Evolutionary conservation across 2,329 filamentous ascomycete species (phyloP).

Genomic region (Arthroderma sp.): DNA sequence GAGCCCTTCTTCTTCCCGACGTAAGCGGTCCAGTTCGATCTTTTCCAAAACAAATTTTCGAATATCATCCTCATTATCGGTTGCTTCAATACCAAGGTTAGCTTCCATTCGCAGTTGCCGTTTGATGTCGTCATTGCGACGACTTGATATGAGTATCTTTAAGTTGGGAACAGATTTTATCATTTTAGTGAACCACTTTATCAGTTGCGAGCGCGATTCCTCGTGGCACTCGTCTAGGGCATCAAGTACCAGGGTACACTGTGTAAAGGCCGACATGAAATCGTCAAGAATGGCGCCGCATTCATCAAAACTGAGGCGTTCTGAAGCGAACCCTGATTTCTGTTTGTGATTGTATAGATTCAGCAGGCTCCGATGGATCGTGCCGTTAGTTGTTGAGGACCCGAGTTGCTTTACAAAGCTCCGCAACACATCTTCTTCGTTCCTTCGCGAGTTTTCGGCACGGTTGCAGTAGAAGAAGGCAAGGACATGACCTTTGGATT

Average conservation of each 20-base stretch:
- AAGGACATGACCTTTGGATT: background rate
- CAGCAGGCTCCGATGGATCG: slow-evolving; percentile 1
- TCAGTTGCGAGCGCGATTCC: slow-evolving; percentile 1
- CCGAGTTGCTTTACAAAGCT: slow-evolving; percentile 9
- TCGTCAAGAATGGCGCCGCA: slow-evolving; percentile 3
- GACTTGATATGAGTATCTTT: slow-evolving; percentile 9
- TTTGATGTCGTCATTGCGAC: slow-evolving; percentile 7
- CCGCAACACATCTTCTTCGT: slow-evolving; percentile 2
- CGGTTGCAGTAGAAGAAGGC: slow-evolving; percentile 10
- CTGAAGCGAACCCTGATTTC: slow-evolving; percentile 1
- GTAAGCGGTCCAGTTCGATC: slow-evolving; percentile 6
- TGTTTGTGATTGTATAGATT: slow-evolving; percentile 4
- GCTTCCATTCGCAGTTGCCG: background rate
- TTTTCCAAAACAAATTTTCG: slow-evolving; percentile 14
- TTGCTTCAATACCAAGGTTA: slow-evolving; percentile 12
- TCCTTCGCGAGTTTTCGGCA: slow-evolving; percentile 3
- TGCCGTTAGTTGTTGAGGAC: background rate
- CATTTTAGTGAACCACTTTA: background rate
- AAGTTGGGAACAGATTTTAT: background rate
- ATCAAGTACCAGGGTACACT: slow-evolving; percentile 6
- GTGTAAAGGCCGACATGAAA: slow-evolving; percentile 1
- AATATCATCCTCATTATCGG: slow-evolving; percentile 20
- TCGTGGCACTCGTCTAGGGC: slow-evolving; percentile 8
- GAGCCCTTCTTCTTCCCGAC: too few species aligned
- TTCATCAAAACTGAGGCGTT: slow-evolving; percentile 2